Base-by-base conservation (phyloP, 495 filamentous ascomycete genomes). In the Apiosordaria backusii region DNA sequence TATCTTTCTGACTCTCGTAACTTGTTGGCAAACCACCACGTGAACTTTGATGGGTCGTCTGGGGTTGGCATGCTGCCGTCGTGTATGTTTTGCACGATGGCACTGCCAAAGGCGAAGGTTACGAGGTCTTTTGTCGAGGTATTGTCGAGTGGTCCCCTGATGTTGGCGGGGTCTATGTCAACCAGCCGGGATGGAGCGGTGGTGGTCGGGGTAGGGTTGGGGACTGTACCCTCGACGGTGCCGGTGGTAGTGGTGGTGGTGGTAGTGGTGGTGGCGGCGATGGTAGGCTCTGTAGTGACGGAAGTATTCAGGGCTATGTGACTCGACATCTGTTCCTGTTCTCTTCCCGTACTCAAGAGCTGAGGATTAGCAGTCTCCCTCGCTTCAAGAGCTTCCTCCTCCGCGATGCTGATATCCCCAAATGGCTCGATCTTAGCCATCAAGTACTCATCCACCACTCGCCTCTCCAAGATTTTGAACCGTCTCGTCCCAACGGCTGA, bases 1-100 rank as follows among this genome's bases (percentile, higher is more conserved):
- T 45, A 13, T 45, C 35, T 45, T 15, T 45, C 16, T 45, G 35
- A 15, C 16, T 45, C 35, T 15, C 35, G 35, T 13, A 96, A 72
- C 60, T 96, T 86, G 69, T 84, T 90, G 18, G 91, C 92, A 67
- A 97, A 90, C 93, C 93, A 97, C 82, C 92, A 97, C 0, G 92
- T 90, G 70, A 97, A 95, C 15, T 85, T 72, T 0, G 87, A 87
- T 2, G 91, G 86, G 74, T 97, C 91, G 6, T 83, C n/a, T n/a
- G n/a, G n/a, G n/a, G n/a, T 45, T 2, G 35, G 35, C 6, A 89
- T 89, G 52, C 86, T 88, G 50, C 83, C 78, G 22, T 77, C 81
- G 9, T 13, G 2, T 2, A 45, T 45, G 10, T 15, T 7, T 7
- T 45, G 35, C 16, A 3, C 16, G 9, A 45, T 45, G 6, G 35